Evolutionary conservation across 495 filamentous ascomycete genomes (phyloP), one percentile per base, ranked within the genome.

Genomic region (Clavariopsis aquatica): DNA sequence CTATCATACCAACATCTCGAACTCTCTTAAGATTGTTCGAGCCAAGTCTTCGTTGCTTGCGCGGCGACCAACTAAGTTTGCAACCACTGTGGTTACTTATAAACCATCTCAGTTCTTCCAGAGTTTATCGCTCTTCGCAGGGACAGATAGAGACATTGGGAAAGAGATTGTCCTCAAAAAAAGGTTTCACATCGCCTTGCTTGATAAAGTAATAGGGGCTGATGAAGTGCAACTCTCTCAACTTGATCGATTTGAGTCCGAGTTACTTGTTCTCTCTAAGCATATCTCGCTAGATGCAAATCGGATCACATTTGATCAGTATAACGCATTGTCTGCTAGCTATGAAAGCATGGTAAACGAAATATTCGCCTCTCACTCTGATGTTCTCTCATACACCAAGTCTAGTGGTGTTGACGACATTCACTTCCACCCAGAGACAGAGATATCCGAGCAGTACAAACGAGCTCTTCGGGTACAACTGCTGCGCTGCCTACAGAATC

Each of bases 231-330:
- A 74, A 49, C 73, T 92, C 56, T 78, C 80, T 13, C 84, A 87
- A 65, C 78, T 91, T 53, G 79, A 83, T 56, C 81, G 86, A 26
- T 76, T 92, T 1, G 84, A 90, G 69, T 73, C 81, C 1, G 89
- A 92, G 70, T 77, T 90, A 56, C 81, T 84, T 6, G 77, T 81
- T 2, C 75, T 92, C 46, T 85, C 84, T 10, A 71, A 72, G 22
- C 70, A 72, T 9, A 59, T 76, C 2, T 65, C 65, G 10, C 49
- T 68, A 7, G 62, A 72, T 46, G 73, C 65, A 26, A 36, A 59
- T 1, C 52, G 57, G n/a, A 47, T 80, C n/a, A 70, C 68, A 0
- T 52, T 60, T 12, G 60, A 72, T 59, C 73, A 70, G 62, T 28
- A 49, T 46, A 5, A 23, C 66, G 17, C 64, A 71, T 8, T 58